Evolutionary conservation across 148 eudicot species (phyloP), one percentile per base, ranked within the genome.

Genomic region (Fagopyrum tataricum): DNA sequence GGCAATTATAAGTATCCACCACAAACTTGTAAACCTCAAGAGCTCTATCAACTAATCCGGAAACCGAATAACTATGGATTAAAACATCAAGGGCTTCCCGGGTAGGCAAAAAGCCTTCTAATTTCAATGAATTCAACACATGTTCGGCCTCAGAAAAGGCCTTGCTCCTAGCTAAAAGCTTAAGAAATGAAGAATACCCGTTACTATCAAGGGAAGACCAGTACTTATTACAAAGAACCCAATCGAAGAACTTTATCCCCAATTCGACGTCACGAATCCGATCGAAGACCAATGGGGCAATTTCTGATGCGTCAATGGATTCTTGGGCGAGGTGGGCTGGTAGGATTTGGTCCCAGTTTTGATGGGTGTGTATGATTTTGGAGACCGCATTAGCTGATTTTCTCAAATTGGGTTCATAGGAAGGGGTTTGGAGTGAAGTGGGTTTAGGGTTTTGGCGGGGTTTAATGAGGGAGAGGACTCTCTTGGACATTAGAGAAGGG

Each of bases 161-260:
- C 74, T 78, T 87, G 53, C 80, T 86, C 71, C 56, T 82, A 1
- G 87, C 91, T 70, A 95, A 78, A 40, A 91, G 87, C 83, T 87
- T 90, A 37, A 95, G 71, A 75, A 95, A 88, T 12, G 98, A 91
- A 75, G 98, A 95, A 78, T 81, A 88, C 61, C 90, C 92, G 79
- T 49, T 72, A 83, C 89, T 87, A 81, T 90, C 89, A 73, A 91
- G 85, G 4, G 89, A 68, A 82, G 79, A 73, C 18, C 90, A 82
- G 24, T 82, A 90, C 4, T 82, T 83, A 44, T 82, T 66, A 15
- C 75, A 67, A 52, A 61, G 72, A 31, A 87, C 78, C 90, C 97
- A 95, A 64, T 83, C 82, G 75, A 81, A 85, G 81, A 95, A 95
- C 76, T 87, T 87, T 31, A 95, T 72, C 26, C 98, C 97, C 79